Evolutionary conservation across 441 rosid genomes (phyloP), one percentile per base, ranked within the genome.

Genomic region (Melianthus villosus): DNA sequence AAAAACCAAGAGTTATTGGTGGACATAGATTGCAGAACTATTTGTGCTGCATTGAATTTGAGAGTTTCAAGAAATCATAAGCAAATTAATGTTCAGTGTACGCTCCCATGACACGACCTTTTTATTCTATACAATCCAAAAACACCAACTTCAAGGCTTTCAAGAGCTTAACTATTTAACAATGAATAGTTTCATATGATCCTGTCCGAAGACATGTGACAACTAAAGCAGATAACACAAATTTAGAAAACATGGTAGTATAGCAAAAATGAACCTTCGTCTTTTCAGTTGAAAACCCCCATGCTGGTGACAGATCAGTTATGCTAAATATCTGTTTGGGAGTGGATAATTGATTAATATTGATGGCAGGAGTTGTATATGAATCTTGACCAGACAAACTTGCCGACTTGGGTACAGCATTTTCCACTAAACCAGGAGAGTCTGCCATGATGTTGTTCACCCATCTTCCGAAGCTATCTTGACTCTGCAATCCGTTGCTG

Each of bases 391-490:
- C 58, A 22, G 84, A 60, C 38, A 83, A 51, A 52, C 34, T 31
- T 16, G 76, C 54, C 42, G 86, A 51, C 35, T 68, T 77, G 53
- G 48, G 58, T 29, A 48, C 51, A 45, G 69, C 56, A 41, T 68
- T 72, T 39, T 69, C 77, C 43, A 59, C 64, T 28, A 84, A 62
- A 32, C 68, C 68, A 1, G 74, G 58, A 38, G 93, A 62, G 50
- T 69, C 77, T 11, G 68, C 56, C 48, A 85, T 56, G 42, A 79
- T 46, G 42, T 22, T 40, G 67, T 71, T 60, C 37, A 91, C 62
- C 99, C 99, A 91, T 59, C 46, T 75, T 48, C 96, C 87, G 63
- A 85, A 75, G 72, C 94, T 79, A 44, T 81, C 98, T 65, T 82
- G 93, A 63, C 72, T 82, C 54, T 71, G 76, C 53, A 70, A 57